Evolutionary conservation across 2,329 filamentous ascomycete species (phyloP).

Genomic region (Fusarium lyarnte): DNA sequence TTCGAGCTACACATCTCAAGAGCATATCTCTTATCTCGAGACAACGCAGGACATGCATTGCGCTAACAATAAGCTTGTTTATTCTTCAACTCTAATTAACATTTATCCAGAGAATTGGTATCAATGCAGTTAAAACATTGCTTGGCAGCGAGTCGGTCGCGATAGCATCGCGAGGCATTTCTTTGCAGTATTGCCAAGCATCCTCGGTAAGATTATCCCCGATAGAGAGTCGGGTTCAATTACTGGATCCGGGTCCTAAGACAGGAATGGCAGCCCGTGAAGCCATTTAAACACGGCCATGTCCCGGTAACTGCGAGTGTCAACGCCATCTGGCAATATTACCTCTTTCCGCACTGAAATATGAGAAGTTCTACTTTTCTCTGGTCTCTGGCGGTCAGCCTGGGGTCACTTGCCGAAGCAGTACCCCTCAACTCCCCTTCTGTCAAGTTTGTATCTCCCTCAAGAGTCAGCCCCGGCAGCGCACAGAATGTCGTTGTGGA

Average conservation of each 20-base stretch:
- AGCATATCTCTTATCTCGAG: neutral
- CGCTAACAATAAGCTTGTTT: neutral
- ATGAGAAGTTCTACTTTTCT: neutral
- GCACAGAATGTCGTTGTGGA: constrained; percentile 37
- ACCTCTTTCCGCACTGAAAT: too few species aligned
- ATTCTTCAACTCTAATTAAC: neutral
- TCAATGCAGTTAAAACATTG: neutral
- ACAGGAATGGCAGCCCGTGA: neutral
- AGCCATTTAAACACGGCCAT: neutral
- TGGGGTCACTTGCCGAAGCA: neutral
- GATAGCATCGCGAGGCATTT: neutral
- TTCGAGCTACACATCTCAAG: neutral
- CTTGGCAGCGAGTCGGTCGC: neutral
- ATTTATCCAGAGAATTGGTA: neutral
- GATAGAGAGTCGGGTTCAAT: neutral
- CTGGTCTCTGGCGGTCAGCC: fast-evolving
- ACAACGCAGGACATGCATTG: neutral
- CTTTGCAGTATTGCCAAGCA: neutral
- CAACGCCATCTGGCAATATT: fast-evolving
- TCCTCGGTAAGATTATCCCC: neutral
- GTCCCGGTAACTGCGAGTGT: fast-evolving
- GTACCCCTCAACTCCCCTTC: neutral
- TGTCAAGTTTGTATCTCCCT: neutral
- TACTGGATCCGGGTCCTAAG: neutral
- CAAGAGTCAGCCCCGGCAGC: neutral